Evolutionary conservation across 345 rosid species (phyloP).

Genomic region (Luvunga scandens): DNA sequence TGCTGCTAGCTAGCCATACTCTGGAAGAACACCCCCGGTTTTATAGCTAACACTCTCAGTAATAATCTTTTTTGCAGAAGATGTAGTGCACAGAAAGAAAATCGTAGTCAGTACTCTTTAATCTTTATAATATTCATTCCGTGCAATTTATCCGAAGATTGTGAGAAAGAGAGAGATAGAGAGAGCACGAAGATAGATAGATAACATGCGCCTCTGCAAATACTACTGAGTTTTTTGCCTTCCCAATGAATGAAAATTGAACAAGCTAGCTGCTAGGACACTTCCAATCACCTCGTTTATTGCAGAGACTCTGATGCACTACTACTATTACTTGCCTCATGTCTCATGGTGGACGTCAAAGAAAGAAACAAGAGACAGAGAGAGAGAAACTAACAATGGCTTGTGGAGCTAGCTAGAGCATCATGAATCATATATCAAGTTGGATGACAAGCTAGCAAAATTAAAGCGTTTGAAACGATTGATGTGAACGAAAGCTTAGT

Average conservation of each 20-base stretch:
- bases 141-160: background rate
- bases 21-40: conserved; percentile 32
- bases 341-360: background rate
- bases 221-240: conserved; percentile 18
- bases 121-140: background rate
- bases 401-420: background rate
- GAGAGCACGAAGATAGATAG: background rate
- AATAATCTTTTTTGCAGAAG: conserved; percentile 15
- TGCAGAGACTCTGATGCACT: conserved; percentile 19
- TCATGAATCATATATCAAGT: background rate
- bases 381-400: background rate
- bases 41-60: conserved; percentile 23
- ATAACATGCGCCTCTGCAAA: conserved; percentile 20
- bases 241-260: conserved; percentile 17
- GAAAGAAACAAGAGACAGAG: background rate
- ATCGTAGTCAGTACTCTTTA: conserved; percentile 16
- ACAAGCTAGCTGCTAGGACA: too few species aligned
- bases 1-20: background rate
- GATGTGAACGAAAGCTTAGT: conserved; percentile 16
- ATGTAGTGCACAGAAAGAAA: conserved; percentile 10
- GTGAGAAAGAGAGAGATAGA: background rate
- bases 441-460: conserved; percentile 9
- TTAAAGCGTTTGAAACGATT: conserved; percentile 5
- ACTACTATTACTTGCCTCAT: background rate
- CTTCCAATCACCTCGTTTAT: conserved; percentile 3